Evolutionary conservation across 2,329 filamentous ascomycete genomes (phyloP).

Genomic region (Pleoardoris graminearum): DNA sequence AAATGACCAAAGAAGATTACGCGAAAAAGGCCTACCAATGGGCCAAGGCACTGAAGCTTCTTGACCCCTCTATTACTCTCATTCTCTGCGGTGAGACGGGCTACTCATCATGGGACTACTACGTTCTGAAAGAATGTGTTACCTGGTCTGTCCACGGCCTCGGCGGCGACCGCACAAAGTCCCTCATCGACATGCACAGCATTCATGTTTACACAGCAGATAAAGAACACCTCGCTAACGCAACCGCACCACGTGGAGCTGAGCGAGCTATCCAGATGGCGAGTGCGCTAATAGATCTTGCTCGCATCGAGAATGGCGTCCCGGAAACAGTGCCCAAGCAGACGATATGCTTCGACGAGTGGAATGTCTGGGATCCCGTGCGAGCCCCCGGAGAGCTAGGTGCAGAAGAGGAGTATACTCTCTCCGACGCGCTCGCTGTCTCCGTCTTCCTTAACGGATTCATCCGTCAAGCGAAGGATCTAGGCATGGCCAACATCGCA

Average conservation of each 20-base stretch:
- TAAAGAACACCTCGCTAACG: conserved; percentile 45
- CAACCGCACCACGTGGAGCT: conserved; percentile 65
- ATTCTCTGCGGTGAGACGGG: conserved; percentile 76
- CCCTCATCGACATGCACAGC: conserved; percentile 76
- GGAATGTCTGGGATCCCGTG: conserved; percentile 80
- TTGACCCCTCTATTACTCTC: conserved; percentile 70
- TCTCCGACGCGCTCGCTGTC: conserved; percentile 76
- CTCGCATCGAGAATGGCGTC: conserved; percentile 68
- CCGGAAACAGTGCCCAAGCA: conserved; percentile 63
- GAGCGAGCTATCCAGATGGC: conserved; percentile 75
- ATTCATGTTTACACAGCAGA: conserved; percentile 78
- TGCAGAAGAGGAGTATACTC: conserved; percentile 71
- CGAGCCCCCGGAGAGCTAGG: conserved; percentile 72
- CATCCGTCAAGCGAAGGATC: conserved; percentile 68
- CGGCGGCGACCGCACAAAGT: conserved; percentile 49
- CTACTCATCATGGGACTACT: conserved; percentile 70
- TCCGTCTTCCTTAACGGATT: conserved; percentile 77
- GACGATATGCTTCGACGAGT: conserved; percentile 81
- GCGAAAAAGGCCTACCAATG: conserved; percentile 70
- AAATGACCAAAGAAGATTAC: conserved; percentile 71
- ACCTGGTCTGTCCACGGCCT: conserved; percentile 56
- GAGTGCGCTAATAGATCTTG: conserved; percentile 70
- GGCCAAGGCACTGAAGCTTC: conserved; percentile 72
- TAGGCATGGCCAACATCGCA: conserved; percentile 80
- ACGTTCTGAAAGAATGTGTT: conserved; percentile 72